These are phyloP conservation scores for Berkeleyomyces basicola DNA, from an alignment of 2,329 filamentous ascomycete genomes.

Conservation along the genomic window DNA sequence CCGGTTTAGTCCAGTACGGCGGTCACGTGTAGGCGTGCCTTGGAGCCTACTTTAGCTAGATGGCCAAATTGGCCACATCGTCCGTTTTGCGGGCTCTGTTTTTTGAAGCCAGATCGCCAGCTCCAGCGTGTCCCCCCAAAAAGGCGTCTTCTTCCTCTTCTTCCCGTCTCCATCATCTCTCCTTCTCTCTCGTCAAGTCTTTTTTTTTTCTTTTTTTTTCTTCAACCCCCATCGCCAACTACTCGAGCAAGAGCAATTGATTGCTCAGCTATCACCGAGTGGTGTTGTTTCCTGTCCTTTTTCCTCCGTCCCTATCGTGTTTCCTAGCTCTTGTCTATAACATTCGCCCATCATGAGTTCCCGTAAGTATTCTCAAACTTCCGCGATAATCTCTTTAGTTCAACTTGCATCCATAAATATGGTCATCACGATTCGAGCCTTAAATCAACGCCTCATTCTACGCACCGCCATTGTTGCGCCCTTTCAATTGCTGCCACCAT, in stretches of 20 bases:
- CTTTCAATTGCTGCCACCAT: too few relatives aligned
- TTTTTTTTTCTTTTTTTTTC: conserved; percentile 9
- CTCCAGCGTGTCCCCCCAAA: conserved; percentile 19
- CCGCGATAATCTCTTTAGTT: too few relatives aligned
- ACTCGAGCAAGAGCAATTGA: conserved; percentile 13
- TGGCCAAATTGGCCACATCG: conserved; percentile 25
- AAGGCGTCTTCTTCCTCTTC: conserved; percentile 23
- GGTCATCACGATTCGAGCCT: too few relatives aligned
- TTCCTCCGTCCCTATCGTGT: conserved; percentile 22
- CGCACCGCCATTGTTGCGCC: too few relatives aligned
- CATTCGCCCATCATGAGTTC: conserved; percentile 34
- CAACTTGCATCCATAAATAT: too few relatives aligned
- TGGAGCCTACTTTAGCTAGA: neutral
- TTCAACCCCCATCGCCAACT: conserved; percentile 9
- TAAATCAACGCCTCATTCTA: too few relatives aligned
- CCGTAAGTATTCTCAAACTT: conserved; percentile 26
- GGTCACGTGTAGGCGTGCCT: conserved; percentile 2
- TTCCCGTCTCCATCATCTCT: neutral
- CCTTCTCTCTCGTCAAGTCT: neutral
- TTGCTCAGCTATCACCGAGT: conserved; percentile 12
- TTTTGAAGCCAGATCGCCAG: conserved; percentile 30
- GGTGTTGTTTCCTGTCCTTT: conserved; percentile 18
- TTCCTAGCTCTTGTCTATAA: conserved; percentile 17
- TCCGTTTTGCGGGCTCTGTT: conserved; percentile 21
- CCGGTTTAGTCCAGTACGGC: neutral